Conservation (phyloP, 306 rosid genomes). For the Sophora flavescens region DNA sequence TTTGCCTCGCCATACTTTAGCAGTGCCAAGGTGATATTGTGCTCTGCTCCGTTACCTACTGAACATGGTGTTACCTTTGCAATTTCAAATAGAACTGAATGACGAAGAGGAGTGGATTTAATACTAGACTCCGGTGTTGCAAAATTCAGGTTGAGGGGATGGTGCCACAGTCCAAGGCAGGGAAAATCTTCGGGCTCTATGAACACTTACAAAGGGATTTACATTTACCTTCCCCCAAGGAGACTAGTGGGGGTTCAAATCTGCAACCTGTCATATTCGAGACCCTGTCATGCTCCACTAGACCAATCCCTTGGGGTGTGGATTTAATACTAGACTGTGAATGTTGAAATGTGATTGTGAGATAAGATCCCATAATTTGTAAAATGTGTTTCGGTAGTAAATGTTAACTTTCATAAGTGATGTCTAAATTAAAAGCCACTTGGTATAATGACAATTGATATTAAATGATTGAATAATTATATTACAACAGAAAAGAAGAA, state of each 20-base stretch:
- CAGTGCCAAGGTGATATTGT: not conserved
- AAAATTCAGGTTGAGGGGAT: too few species aligned
- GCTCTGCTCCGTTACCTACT: not conserved
- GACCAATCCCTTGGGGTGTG: too few species aligned
- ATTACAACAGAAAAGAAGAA: not conserved
- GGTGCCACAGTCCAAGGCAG: too few species aligned
- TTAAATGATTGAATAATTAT: not conserved
- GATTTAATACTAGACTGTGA: not conserved
- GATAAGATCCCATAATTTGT: too few species aligned
- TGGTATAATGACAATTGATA: not conserved
- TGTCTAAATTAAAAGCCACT: not conserved
- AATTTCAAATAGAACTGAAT: not conserved
- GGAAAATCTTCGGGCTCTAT: too few species aligned
- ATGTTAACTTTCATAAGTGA: too few species aligned
- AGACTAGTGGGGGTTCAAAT: too few species aligned
- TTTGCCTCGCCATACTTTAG: not conserved
- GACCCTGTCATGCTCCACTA: too few species aligned
- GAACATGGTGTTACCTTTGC: constrained; percentile 16
- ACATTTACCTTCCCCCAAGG: too few species aligned
- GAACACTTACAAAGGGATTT: too few species aligned
- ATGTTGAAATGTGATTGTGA: not conserved
- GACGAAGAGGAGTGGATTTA: not conserved
- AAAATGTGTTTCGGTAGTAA: too few species aligned
- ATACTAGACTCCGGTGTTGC: not conserved
- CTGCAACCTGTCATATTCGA: too few species aligned